Evolutionary conservation across 164 flowering plant genomes (phyloP).

Genomic region (Annona squamosa): DNA sequence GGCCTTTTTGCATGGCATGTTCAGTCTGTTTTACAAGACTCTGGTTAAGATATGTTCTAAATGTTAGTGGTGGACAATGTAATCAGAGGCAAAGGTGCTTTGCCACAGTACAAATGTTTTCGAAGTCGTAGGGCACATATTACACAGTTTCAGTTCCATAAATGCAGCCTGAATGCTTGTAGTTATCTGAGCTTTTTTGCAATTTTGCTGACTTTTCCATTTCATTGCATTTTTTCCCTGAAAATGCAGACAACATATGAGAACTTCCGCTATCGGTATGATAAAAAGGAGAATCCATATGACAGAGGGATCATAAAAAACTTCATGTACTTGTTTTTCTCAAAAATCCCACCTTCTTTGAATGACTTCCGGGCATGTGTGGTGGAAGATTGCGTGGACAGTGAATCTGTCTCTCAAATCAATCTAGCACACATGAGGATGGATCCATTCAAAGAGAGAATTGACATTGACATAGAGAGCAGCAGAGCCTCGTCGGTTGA

Average conservation of each 20-base stretch:
- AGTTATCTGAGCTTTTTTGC: neutral
- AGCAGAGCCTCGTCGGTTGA: constrained; percentile 25
- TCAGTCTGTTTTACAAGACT: too few relatives aligned
- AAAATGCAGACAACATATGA: constrained; percentile 82
- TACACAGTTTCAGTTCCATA: neutral
- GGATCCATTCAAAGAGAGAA: constrained; percentile 40
- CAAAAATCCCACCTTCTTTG: constrained; percentile 58
- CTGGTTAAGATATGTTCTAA: neutral
- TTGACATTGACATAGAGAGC: constrained; percentile 59
- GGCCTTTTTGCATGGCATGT: too few relatives aligned
- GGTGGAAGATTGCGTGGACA: constrained; percentile 26
- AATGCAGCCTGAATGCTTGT: too few relatives aligned
- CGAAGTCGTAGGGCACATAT: neutral
- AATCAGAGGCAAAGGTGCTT: neutral
- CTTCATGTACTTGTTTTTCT: constrained; percentile 42
- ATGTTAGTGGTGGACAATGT: neutral
- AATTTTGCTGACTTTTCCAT: neutral
- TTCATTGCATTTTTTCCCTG: neutral
- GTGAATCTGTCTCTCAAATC: constrained; percentile 18
- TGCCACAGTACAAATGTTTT: neutral
- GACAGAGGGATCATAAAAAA: constrained; percentile 45
- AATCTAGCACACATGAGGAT: constrained; percentile 20
- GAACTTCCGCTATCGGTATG: constrained; percentile 87
- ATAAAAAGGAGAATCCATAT: constrained; percentile 80
- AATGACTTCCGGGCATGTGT: constrained; percentile 52